phyloP scores from a whole-genome alignment of 345 rosid genomes.

The Toxicodendron radicans region DNA sequence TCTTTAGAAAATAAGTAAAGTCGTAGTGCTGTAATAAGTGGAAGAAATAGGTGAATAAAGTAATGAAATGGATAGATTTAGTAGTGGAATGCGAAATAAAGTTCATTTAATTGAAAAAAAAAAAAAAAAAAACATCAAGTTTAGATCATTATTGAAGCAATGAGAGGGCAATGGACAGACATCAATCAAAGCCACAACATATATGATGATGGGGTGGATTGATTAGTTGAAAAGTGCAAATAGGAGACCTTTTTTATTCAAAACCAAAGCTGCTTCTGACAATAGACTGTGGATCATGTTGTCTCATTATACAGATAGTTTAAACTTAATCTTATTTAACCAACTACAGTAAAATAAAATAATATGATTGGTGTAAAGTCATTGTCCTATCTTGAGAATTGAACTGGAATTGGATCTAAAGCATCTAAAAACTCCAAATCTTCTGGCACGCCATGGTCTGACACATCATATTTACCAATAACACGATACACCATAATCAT shows the following conservation, averaged over 20 bases:
- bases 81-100: neutral
- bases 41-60: neutral
- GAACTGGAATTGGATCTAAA: no score
- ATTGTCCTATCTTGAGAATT: conserved; percentile 12
- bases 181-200: no score
- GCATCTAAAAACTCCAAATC: conserved; percentile 8
- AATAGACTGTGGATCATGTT: neutral
- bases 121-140: neutral
- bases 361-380: conserved; percentile 18
- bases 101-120: no score
- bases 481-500: neutral
- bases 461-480: neutral
- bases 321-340: no score
- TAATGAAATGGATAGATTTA: neutral
- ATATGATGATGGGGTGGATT: neutral
- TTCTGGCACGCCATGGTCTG: no score
- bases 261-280: no score
- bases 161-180: neutral
- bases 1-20: no score
- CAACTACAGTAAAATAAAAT: no score
- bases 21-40: no score
- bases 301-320: no score
- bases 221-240: neutral
- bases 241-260: neutral
- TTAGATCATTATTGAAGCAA: neutral